Percentiles rank a stretch among this genome's conserved stretches.
phyloP scores from a whole-genome alignment of 768 basidiomycete species.

The Boletus eberwhitei region DNA sequence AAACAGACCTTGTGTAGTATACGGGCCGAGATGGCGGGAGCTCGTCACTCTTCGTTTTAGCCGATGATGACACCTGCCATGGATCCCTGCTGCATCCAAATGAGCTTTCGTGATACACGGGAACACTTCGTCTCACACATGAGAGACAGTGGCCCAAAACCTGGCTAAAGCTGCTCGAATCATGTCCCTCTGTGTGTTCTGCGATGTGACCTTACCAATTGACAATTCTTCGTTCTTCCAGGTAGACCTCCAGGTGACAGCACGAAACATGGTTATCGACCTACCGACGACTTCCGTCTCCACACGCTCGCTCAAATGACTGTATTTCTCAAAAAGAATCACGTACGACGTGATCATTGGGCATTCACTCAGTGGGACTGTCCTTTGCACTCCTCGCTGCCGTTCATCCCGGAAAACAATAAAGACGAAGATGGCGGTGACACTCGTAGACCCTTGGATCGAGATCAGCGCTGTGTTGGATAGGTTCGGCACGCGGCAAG shows the following conservation, averaged over 20 bases:
- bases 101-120: conserved; percentile 17
- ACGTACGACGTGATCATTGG: conserved; percentile 16
- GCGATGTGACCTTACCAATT: too few relatives aligned
- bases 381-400: conserved; percentile 12
- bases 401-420: background rate
- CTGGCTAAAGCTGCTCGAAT: conserved; percentile 9
- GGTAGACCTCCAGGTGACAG: conserved; percentile 11
- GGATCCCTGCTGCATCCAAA: conserved; percentile 19
- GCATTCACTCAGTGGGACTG: conserved; percentile 13
- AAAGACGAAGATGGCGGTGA: background rate
- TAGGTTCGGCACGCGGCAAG: background rate
- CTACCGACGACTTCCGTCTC: conserved; percentile 9
- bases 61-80: too few relatives aligned
- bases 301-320: conserved; percentile 10
- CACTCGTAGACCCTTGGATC: conserved; percentile 17
- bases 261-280: conserved; percentile 16
- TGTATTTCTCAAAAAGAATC: conserved; percentile 12
- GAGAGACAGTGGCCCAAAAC: conserved; percentile 8
- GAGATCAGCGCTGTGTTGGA: conserved; percentile 1
- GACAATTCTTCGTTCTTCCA: background rate
- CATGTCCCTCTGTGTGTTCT: background rate
- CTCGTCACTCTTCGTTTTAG: too few relatives aligned
- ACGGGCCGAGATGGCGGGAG: too few relatives aligned
- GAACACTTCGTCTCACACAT: conserved; percentile 13
- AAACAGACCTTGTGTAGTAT: conserved; percentile 5